Conservation (phyloP, 441 rosid genomes). For the Eruca vesicaria region DNA sequence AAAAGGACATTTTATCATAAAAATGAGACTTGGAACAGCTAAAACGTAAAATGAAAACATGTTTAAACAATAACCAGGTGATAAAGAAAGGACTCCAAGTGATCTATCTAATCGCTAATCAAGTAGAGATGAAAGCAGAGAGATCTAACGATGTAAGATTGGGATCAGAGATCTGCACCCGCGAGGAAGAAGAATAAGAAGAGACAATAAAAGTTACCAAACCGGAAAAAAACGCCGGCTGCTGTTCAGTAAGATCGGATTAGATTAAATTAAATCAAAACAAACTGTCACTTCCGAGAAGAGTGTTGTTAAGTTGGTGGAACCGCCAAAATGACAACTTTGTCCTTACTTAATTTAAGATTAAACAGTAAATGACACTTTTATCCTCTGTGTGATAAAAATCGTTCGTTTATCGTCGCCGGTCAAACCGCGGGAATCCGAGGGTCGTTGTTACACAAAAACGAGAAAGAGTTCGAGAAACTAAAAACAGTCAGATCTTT, state of each 20-base stretch:
- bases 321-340: not conserved
- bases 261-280: not conserved
- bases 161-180: constrained; percentile 10
- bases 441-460: not conserved
- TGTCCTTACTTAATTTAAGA: not conserved
- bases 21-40: not conserved
- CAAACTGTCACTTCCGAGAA: constrained; percentile 3
- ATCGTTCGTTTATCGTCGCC: not conserved
- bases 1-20: not conserved
- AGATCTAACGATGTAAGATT: not conserved
- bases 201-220: not conserved
- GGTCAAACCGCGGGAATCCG: not conserved
- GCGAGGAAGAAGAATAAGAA: not conserved
- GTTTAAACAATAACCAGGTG: not conserved
- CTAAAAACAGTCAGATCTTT: not conserved
- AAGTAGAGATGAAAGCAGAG: constrained; percentile 1
- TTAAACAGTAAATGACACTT: not conserved
- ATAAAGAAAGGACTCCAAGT: not conserved
- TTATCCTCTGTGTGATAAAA: too few species aligned
- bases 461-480: not conserved
- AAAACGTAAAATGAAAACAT: not conserved
- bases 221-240: constrained; percentile 20
- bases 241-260: constrained; percentile 11
- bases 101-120: constrained; percentile 9
- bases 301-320: constrained; percentile 14